Evolutionary conservation across 2,329 filamentous ascomycete genomes (phyloP), one percentile per base, ranked within the genome.

Genomic region (Dendryphion nanum): DNA sequence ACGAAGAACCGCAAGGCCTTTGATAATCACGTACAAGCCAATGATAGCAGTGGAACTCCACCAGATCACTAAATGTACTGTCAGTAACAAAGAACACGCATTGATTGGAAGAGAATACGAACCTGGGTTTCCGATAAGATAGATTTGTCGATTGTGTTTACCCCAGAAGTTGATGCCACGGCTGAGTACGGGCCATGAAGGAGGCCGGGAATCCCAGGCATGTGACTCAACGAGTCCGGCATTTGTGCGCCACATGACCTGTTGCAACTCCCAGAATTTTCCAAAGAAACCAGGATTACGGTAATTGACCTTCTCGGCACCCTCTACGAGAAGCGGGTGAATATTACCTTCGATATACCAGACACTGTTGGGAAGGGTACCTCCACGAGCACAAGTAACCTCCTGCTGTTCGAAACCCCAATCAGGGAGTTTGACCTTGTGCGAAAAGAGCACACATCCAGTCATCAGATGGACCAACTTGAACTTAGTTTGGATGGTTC

Each of bases 101-200:
- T n/a, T n/a, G n/a, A n/a, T n/a, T n/a, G n/a, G n/a, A n/a, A n/a
- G n/a, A n/a, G n/a, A n/a, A n/a, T n/a, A n/a, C n/a, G n/a, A n/a
- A n/a, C n/a, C n/a, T 6, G 54, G 54, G 68, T 98, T 97, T 38
- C 93, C 93, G 40, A 96, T 83, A 15, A 98, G 83, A 68, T 98
- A 98, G 54, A 98, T 89, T 66, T 98, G 93, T 44, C 89, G 88
- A 66, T 95, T 78, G 58, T 96, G 79, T 58, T 86, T 89, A 50
- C 91, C 89, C 93, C 93, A 98, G 77, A 98, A 98, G 74, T 98
- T 98, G 77, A 98, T 98, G 57, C 93, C 93, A 46, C 93, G 88
- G 51, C 81, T 81, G 36, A 98, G 81, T 40, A 94, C 79, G 16
- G 93, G 93, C 93, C 93, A 98, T 5, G 89, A 91, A 21, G 82